phyloP scores from a whole-genome alignment of 2,329 filamentous ascomycete genomes.

The Talaromyces sp. region DNA sequence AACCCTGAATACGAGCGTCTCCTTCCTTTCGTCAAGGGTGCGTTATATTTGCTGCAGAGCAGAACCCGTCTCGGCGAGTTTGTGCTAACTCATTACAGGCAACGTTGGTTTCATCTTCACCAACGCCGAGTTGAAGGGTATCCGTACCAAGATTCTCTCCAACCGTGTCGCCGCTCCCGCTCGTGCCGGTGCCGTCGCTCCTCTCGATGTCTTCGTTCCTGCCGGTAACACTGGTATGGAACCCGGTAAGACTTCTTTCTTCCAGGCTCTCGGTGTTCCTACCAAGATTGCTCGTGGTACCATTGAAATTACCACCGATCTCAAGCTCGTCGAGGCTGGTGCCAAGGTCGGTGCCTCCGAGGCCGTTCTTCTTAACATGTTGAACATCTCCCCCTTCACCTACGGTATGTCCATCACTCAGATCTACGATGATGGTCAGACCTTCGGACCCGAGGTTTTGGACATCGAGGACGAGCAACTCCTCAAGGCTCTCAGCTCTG shows the following conservation, averaged over 20 bases:
- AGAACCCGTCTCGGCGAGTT: background rate
- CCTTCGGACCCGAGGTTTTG: conserved; percentile 78
- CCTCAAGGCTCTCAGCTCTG: conserved; percentile 73
- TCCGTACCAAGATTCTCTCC: conserved; percentile 88
- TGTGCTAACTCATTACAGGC: conserved; percentile 43
- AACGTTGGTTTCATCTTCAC: conserved; percentile 99
- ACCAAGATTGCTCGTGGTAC: conserved; percentile 99
- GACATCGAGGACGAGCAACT: conserved; percentile 96
- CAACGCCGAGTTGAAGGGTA: conserved; percentile 88
- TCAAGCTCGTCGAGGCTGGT: conserved; percentile 94
- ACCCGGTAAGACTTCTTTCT: conserved; percentile 99
- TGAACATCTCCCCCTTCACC: conserved; percentile 99
- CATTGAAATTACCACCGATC: conserved; percentile 97
- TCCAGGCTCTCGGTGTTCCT: conserved; percentile 99
- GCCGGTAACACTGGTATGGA: conserved; percentile 99
- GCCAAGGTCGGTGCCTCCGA: conserved; percentile 97
- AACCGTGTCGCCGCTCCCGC: conserved; percentile 98
- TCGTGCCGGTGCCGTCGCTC: conserved; percentile 95
- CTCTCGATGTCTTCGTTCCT: conserved; percentile 87
- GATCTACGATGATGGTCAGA: conserved; percentile 97
- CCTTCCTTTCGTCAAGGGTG: conserved; percentile 85
- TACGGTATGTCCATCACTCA: conserved; percentile 96
- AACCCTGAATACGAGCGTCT: conserved; percentile 97
- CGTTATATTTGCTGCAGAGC: conserved; percentile 16
- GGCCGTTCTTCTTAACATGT: conserved; percentile 98